Base-by-base conservation (phyloP, 352 stramenopile genomes). In the Globisporangium uncinulatum region DNA sequence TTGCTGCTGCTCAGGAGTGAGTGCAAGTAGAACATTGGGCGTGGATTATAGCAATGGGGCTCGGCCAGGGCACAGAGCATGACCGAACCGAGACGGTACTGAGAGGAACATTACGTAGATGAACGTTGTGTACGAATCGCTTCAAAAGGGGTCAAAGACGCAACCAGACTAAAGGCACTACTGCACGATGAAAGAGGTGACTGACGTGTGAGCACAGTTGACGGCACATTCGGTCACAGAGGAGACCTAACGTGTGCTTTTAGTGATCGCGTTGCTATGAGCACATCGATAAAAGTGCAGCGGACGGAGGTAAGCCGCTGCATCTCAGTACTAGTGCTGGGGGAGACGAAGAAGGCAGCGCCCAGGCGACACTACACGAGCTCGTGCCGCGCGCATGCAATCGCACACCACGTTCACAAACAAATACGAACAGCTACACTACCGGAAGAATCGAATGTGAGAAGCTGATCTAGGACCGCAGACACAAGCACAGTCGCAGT, bases 211-310 rank as follows among this genome's bases (percentile, higher is more conserved):
- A 89, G 55, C 73, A 87, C 79, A 83, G 67, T 89, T 89, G 79
- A 89, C 79, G 79, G 79, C 79, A 89, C 79, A 87, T 87, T 89
- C 64, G 67, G 82, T 79, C 77, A 89, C 65, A 47, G 67, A 71
- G 47, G 34, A 56, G 74, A 84, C 73, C 63, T 83, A 89, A 87
- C 79, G 79, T 89, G 79, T 89, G 79, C 79, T 89, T 89, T 89
- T 76, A 89, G 77, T 86, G 76, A 66, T 89, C 79, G 79, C 79
- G 73, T 89, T 68, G 41, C 45, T 89, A 79, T 89, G 49, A 81
- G 79, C 79, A 87, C 76, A 79, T 82, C 67, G 79, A 89, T 89
- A 87, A 85, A 85, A 89, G 67, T 85, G 69, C 73, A 85, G 57
- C 74, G 75, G 67, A 87, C 62, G 65, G 66, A 17, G 36, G 59